Conservation (phyloP, 352 stramenopile species). For the Globisporangium nunn region DNA sequence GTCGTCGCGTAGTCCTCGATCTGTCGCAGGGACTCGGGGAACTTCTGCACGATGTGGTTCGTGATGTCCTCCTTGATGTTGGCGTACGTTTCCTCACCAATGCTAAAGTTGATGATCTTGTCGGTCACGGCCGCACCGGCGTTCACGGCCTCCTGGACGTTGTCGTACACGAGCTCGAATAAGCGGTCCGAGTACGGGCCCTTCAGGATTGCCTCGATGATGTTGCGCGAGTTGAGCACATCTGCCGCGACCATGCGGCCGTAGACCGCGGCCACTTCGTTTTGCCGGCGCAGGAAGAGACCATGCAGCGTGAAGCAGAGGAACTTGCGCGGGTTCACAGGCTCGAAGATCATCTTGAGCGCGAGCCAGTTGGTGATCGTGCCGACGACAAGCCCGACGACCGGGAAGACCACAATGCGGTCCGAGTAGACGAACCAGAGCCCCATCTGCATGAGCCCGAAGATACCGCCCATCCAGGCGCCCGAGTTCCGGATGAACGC, state of each 20-base stretch:
- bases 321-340: constrained; percentile 81
- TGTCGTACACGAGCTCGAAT: constrained; percentile 85
- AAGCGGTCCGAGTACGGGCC: constrained; percentile 81
- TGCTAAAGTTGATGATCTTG: constrained; percentile 80
- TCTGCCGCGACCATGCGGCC: constrained; percentile 77
- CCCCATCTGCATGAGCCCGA: constrained; percentile 84
- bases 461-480: constrained; percentile 87
- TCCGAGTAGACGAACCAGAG: constrained; percentile 85
- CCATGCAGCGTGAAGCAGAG: constrained; percentile 91
- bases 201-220: constrained; percentile 87
- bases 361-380: constrained; percentile 97
- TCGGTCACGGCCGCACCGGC: constrained; percentile 65
- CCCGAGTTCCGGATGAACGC: constrained; percentile 90
- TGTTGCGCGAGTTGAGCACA: constrained; percentile 84
- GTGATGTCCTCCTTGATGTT: constrained; percentile 87
- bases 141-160: constrained; percentile 83
- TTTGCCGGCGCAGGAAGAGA: constrained; percentile 92
- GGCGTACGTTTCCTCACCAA: constrained; percentile 77
- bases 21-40: constrained; percentile 83
- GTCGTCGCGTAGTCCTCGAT: constrained; percentile 91
- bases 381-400: constrained; percentile 93
- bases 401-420: constrained; percentile 83
- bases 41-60: constrained; percentile 83
- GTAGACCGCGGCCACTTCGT: constrained; percentile 86
- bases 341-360: constrained; percentile 91